These are phyloP conservation scores for Trichoderma atroviride DNA, from an alignment of 2,329 filamentous ascomycete genomes.

Conservation along the genomic window DNA sequence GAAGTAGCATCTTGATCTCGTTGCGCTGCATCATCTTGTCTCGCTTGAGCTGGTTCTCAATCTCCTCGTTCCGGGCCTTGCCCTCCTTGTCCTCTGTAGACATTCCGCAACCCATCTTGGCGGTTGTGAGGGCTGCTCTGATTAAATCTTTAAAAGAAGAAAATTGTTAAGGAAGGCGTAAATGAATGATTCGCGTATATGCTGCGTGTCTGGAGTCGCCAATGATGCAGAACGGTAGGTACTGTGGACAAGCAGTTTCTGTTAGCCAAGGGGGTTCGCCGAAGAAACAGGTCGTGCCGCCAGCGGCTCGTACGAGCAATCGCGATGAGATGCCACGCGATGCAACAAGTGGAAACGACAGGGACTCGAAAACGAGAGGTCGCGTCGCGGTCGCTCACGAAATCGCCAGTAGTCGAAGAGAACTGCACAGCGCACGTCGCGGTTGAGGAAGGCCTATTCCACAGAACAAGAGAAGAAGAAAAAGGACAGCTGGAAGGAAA, in stretches of 20 bases:
- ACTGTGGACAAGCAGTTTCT: background rate
- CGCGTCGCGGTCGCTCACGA: conserved; percentile 17
- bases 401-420: conserved; percentile 2
- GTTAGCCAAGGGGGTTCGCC: conserved; percentile 23
- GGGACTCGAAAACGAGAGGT: background rate
- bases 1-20: conserved; percentile 99
- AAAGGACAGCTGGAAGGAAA: conserved; percentile 19
- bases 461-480: conserved; percentile 1
- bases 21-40: conserved; percentile 99
- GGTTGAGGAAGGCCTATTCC: conserved; percentile 7
- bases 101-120: conserved; percentile 98
- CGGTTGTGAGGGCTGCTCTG: conserved; percentile 40
- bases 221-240: conserved; percentile 13
- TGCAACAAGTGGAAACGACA: background rate
- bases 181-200: conserved; percentile 14
- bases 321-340: conserved; percentile 12
- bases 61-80: conserved; percentile 99
- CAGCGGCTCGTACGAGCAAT: conserved; percentile 4
- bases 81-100: conserved; percentile 99
- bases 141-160: conserved; percentile 6
- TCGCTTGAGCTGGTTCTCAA: conserved; percentile 98
- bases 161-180: conserved; percentile 2
- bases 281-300: background rate
- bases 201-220: conserved; percentile 21
- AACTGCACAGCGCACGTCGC: conserved; percentile 21